Conservation (phyloP, 768 basidiomycete genomes). For the Termitomyces sp. region DNA sequence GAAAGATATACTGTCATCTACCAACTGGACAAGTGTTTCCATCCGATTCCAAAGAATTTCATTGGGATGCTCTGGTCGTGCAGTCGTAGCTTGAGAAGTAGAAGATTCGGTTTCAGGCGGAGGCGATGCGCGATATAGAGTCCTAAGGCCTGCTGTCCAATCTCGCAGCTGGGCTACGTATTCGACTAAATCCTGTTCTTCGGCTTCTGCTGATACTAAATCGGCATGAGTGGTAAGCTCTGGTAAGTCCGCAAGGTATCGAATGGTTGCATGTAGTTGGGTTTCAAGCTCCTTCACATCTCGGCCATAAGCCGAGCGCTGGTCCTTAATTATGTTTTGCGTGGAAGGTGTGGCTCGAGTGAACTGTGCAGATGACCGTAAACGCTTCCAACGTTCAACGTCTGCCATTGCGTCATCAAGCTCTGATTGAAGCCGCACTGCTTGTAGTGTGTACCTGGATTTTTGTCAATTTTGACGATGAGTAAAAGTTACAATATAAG, state of each 20-base stretch:
- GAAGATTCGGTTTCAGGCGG: not conserved
- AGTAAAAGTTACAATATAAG: not conserved
- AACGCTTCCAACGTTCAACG: constrained; percentile 26
- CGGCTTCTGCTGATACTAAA: constrained; percentile 7
- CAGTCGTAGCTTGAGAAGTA: not conserved
- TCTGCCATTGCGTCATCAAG: constrained; percentile 17
- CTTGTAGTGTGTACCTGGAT: constrained; percentile 24
- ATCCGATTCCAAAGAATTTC: constrained; percentile 10
- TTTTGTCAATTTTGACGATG: not conserved
- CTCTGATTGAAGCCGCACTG: constrained; percentile 23
- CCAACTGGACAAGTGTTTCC: not conserved
- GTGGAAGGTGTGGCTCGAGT: constrained; percentile 23
- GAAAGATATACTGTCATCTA: constrained; percentile 3
- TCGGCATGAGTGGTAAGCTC: constrained; percentile 13
- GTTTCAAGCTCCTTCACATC: constrained; percentile 16
- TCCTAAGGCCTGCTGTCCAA: constrained; percentile 27
- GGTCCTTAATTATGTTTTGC: constrained; percentile 22
- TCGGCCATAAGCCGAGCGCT: constrained; percentile 14
- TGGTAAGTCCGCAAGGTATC: constrained; percentile 23
- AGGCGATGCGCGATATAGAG: constrained; percentile 6
- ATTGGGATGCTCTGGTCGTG: constrained; percentile 9
- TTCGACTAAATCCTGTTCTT: constrained; percentile 19
- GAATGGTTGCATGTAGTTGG: constrained; percentile 18
- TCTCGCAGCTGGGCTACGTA: constrained; percentile 27
- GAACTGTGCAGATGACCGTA: constrained; percentile 26